A percentile compares a stretch with the other conserved stretches of the same genome.
Conservation (phyloP, 2,329 filamentous ascomycete genomes). For the Alternaria incomplexa region DNA sequence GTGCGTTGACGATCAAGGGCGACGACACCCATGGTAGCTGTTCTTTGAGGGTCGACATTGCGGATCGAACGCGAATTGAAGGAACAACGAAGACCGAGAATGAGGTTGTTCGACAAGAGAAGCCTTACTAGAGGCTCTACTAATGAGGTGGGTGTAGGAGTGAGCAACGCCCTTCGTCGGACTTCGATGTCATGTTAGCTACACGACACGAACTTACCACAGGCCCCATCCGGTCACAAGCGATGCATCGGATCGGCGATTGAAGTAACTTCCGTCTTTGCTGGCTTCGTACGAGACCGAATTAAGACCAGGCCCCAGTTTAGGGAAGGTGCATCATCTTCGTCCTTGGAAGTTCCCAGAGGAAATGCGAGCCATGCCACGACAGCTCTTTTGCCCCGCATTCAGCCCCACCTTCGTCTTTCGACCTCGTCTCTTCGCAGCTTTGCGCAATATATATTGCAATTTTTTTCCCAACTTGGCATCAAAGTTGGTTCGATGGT, state of each 20-base stretch:
- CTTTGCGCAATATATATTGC: neutral
- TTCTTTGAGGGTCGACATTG: slow-evolving; percentile 20
- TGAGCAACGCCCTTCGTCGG: neutral
- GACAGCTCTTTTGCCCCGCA: neutral
- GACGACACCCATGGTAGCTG: slow-evolving; percentile 59
- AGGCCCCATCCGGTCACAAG: neutral
- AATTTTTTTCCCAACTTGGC: neutral
- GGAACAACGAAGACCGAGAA: too few species aligned
- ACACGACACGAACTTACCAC: neutral
- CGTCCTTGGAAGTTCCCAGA: neutral
- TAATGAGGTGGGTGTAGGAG: neutral
- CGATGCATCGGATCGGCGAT: too few species aligned
- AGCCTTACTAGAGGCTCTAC: neutral
- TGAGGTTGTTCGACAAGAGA: too few species aligned
- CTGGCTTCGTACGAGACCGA: too few species aligned
- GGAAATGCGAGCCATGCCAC: neutral
- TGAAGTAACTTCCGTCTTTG: too few species aligned
- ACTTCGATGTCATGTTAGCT: neutral
- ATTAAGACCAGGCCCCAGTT: too few species aligned
- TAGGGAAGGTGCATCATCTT: too few species aligned
- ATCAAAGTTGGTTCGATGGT: slow-evolving; percentile 25
- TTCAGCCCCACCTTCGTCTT: neutral
- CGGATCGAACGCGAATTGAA: too few species aligned
- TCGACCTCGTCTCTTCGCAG: neutral
- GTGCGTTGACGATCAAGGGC: slow-evolving; percentile 67